Conservation (phyloP, 352 stramenopile genomes). For the Phytophthora parvispora region DNA sequence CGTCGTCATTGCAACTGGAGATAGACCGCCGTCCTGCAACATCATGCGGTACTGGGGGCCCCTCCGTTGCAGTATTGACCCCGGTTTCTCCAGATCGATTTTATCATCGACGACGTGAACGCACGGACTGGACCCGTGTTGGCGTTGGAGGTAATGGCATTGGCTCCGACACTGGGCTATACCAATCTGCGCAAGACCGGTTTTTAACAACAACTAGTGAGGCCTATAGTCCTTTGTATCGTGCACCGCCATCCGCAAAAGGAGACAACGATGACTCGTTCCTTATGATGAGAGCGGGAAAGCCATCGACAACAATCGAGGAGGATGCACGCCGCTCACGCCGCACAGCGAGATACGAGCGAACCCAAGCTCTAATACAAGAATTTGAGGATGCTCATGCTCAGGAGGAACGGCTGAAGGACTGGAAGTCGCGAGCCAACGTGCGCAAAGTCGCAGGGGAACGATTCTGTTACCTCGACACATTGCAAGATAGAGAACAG, state of each 20-base stretch:
- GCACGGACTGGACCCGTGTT: constrained; percentile 85
- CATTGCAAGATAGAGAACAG: constrained; percentile 70
- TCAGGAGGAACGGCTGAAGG: constrained; percentile 50
- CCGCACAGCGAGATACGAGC: constrained; percentile 52
- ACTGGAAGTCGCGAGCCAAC: constrained; percentile 67
- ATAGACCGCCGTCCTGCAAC: constrained; percentile 32
- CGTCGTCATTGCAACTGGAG: constrained; percentile 39
- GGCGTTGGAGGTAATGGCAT: constrained; percentile 76
- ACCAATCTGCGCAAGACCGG: constrained; percentile 47
- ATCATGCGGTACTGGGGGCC: constrained; percentile 8
- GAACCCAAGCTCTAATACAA: constrained; percentile 51
- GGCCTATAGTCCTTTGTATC: constrained; percentile 64
- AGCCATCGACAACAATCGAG: constrained; percentile 39
- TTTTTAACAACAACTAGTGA: constrained; percentile 66
- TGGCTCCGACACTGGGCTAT: constrained; percentile 52
- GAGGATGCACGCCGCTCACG: constrained; percentile 39
- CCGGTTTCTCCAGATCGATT: constrained; percentile 65
- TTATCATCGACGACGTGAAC: constrained; percentile 57
- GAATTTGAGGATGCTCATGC: constrained; percentile 36
- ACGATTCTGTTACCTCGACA: constrained; percentile 69
- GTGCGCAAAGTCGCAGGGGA: constrained; percentile 57
- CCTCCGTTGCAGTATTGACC: constrained; percentile 37
- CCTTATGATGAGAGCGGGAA: constrained; percentile 41
- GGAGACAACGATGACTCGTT: constrained; percentile 40
- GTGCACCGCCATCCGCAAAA: constrained; percentile 28